phyloP scores from a whole-genome alignment of 2,329 filamentous ascomycete species.

The Orbilia javanica region DNA sequence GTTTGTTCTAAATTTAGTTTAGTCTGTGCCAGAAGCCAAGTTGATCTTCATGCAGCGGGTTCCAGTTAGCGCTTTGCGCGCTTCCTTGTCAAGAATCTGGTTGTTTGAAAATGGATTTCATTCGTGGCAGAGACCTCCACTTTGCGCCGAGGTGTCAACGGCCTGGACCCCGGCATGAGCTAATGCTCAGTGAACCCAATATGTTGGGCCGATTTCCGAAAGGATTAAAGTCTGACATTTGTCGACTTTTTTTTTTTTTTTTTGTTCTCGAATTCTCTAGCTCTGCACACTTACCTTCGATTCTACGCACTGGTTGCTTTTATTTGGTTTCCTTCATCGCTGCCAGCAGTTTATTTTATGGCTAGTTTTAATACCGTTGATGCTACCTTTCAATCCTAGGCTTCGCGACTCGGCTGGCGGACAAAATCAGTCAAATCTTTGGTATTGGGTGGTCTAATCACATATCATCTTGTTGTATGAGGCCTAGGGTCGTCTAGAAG shows the following conservation, averaged over 20 bases:
- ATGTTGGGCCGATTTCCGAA: not conserved
- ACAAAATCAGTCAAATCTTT: not conserved
- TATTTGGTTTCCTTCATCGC: not conserved
- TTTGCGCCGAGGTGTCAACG: not conserved
- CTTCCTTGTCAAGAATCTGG: not conserved
- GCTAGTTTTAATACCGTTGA: not conserved
- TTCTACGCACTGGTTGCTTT: slow-evolving; percentile 12
- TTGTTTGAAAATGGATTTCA: not conserved
- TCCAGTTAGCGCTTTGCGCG: slow-evolving; percentile 16
- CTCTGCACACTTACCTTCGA: slow-evolving; percentile 11
- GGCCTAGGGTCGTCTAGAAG: not conserved
- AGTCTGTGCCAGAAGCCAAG: slow-evolving; percentile 17
- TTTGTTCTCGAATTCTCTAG: not conserved
- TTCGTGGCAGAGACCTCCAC: not conserved
- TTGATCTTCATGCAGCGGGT: slow-evolving; percentile 8
- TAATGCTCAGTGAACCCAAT: not conserved
- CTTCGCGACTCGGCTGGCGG: not conserved
- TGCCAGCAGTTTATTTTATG: not conserved
- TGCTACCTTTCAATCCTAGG: not conserved
- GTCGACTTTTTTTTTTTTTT: not conserved
- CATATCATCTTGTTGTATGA: not conserved
- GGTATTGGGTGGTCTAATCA: not conserved
- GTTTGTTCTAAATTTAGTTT: slow-evolving; percentile 17
- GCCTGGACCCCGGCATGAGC: not conserved
- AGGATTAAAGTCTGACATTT: not conserved